Base-by-base conservation (phyloP, 768 basidiomycete genomes). In the Porphyrellus cyaneotinctus region DNA sequence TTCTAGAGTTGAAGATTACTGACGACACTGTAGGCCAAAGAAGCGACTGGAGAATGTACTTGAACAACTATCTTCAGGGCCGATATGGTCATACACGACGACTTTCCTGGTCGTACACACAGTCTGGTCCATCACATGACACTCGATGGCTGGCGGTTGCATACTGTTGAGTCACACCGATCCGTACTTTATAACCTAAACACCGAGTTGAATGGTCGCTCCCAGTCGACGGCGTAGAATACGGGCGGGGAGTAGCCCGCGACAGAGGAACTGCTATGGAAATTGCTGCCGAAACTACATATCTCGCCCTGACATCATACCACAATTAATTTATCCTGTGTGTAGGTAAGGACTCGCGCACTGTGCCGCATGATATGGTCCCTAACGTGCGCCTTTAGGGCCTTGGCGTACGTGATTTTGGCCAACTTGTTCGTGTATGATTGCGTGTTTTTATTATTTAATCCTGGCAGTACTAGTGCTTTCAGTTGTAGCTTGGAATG, bases 221-320 rank as follows among this genome's bases (percentile, higher is more conserved):
- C 42, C 36, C 33, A 67, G 66, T 64, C 23, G 61, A 66, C 31
- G 64, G 55, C 14, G 15, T 68, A 11, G 66, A 68, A 44, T 59
- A 68, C 30, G 66, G 66, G 13, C 54, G 53, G 13, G 66, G 66
- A 1, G 31, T 54, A 11, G 66, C 61, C 28, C 56, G 68, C 22
- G 59, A 66, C 42, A 63, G 62, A 28, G 66, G 66, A 28, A 52
- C 54, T 22, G 66, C 66, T 18, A 68, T 68, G 68, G 68, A 70
- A 49, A 30, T 49, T 9, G 66, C 66, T 37, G 68, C 66, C 20
- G 66, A 68, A 51, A 45, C 42, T 6, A 57, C 68, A 18, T 61
- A 59, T 50, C 52, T 44, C 18, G 68, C 68, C 13, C 37, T 68
- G 45, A 49, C 63, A 14, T 43, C 65, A 28, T 51, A 54, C 37